A percentile compares a stretch with the other conserved stretches of the same genome.
phyloP scores from a whole-genome alignment of 305 asterid genomes.

The Fraxinus platypoda region DNA sequence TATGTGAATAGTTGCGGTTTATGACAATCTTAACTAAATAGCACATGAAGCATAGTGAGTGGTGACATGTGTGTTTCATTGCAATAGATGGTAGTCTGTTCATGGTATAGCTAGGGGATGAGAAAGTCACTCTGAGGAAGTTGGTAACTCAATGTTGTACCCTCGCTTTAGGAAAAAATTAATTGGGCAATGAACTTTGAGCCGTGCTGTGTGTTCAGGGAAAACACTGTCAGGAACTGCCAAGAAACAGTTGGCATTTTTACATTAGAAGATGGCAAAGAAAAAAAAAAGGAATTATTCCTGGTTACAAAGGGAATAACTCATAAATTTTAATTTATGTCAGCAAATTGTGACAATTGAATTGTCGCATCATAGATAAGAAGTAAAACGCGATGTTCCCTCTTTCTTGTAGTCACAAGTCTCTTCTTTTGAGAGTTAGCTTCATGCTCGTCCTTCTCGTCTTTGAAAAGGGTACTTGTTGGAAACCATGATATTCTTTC shows the following conservation, averaged over 20 bases:
- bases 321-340: neutral
- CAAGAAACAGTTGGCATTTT: neutral
- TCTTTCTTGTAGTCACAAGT: neutral
- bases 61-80: neutral
- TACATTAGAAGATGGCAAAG: neutral
- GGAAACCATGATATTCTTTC: neutral
- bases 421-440: neutral
- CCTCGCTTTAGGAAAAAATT: neutral
- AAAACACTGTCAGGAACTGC: no score
- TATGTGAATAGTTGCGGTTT: neutral
- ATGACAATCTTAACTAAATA: neutral
- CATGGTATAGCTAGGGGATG: neutral
- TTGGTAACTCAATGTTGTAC: neutral
- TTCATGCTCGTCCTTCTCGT: neutral
- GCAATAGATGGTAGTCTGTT: neutral
- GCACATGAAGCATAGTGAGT: neutral
- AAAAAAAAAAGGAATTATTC: neutral
- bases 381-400: neutral
- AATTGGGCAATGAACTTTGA: neutral
- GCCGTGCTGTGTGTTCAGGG: neutral
- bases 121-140: neutral
- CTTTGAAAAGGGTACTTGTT: neutral
- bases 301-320: neutral
- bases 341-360: neutral
- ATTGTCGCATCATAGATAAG: neutral